phyloP scores from a whole-genome alignment of 192 early-diverging fungal species.

The Backusella luteola region DNA sequence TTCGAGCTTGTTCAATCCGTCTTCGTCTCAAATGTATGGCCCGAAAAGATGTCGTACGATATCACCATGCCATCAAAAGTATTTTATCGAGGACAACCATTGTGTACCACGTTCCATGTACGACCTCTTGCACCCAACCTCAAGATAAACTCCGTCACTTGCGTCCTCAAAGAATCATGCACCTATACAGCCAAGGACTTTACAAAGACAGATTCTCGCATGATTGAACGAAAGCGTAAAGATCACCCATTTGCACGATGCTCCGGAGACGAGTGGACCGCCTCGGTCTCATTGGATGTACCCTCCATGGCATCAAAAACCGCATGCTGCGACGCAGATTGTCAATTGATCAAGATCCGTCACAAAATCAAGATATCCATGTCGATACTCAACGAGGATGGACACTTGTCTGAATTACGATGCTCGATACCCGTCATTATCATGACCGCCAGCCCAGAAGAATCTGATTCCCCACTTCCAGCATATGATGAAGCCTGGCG shows the following conservation, averaged over 20 bases:
- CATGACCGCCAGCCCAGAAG: background rate
- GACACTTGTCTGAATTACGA: slow-evolving; percentile 37
- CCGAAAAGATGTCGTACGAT: slow-evolving; percentile 54
- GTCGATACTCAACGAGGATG: slow-evolving; percentile 23
- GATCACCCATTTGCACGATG: background rate
- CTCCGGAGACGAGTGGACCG: slow-evolving; percentile 5
- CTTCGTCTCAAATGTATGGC: slow-evolving; percentile 55
- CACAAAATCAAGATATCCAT: slow-evolving; percentile 38
- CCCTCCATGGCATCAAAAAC: slow-evolving; percentile 11
- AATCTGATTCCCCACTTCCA: slow-evolving; percentile 16
- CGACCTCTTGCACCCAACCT: slow-evolving; percentile 47
- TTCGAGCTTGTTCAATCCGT: slow-evolving; percentile 50
- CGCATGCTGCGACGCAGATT: slow-evolving; percentile 33
- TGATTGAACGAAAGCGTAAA: background rate
- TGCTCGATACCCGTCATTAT: slow-evolving; percentile 34
- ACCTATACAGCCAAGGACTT: slow-evolving; percentile 39
- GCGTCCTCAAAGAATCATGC: slow-evolving; percentile 54
- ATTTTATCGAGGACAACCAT: slow-evolving; percentile 47
- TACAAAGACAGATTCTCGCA: slow-evolving; percentile 15
- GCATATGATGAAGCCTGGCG: slow-evolving; percentile 31
- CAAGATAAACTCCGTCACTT: slow-evolving; percentile 39
- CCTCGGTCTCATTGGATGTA: background rate
- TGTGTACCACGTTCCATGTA: slow-evolving; percentile 49
- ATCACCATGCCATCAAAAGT: slow-evolving; percentile 52
- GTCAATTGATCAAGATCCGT: slow-evolving; percentile 31